Conservation (phyloP, 2,329 filamentous ascomycete species). For the Microcyclospora pomicola region DNA sequence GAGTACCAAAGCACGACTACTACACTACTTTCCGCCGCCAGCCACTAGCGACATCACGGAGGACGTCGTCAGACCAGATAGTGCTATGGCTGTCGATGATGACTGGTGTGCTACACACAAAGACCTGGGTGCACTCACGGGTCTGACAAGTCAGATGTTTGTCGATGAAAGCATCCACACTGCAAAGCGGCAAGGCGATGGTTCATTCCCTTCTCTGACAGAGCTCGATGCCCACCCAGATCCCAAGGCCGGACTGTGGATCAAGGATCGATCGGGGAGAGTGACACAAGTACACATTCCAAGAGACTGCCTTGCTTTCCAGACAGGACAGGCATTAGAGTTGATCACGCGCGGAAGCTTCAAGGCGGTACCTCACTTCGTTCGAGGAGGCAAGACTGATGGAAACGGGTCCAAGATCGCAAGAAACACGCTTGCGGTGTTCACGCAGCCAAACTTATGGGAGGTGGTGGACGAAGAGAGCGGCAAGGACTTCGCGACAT, state of each 20-base stretch:
- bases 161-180: slow-evolving; percentile 54
- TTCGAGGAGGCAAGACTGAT: slow-evolving; percentile 56
- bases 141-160: slow-evolving; percentile 91
- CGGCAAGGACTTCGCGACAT: slow-evolving; percentile 56
- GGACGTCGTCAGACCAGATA: slow-evolving; percentile 18
- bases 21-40: slow-evolving; percentile 72
- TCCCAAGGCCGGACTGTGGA: slow-evolving; percentile 78
- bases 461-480: slow-evolving; percentile 56
- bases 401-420: slow-evolving; percentile 31
- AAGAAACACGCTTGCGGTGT: slow-evolving; percentile 80
- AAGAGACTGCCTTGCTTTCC: slow-evolving; percentile 81
- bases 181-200: slow-evolving; percentile 17
- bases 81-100: slow-evolving; percentile 43
- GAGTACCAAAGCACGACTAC: slow-evolving; percentile 77
- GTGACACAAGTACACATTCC: slow-evolving; percentile 90
- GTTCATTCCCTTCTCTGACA: slow-evolving; percentile 29
- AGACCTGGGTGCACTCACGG: slow-evolving; percentile 88
- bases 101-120: slow-evolving; percentile 90
- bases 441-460: slow-evolving; percentile 87
- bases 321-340: slow-evolving; percentile 86
- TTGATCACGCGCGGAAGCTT: slow-evolving; percentile 83
- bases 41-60: slow-evolving; percentile 23
- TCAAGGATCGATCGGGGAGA: slow-evolving; percentile 67
- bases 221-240: slow-evolving; percentile 71
- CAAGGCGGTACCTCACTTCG: slow-evolving; percentile 91